phyloP scores from a whole-genome alignment of 352 stramenopile genomes.

The Bremia lactucae region DNA sequence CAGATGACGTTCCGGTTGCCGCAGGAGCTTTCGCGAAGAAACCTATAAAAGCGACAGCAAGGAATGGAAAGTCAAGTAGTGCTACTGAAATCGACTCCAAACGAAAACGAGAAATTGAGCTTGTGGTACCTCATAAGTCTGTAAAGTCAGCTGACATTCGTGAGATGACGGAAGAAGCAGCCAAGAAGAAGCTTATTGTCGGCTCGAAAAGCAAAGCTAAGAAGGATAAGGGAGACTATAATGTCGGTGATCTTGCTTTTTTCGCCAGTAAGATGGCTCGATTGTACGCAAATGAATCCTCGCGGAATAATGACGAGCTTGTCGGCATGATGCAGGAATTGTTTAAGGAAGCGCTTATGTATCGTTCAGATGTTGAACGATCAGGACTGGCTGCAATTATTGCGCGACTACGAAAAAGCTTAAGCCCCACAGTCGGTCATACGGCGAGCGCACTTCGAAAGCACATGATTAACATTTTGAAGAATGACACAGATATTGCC shows the following conservation, averaged over 20 bases:
- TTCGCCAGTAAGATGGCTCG: conserved; percentile 58
- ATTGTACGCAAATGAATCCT: conserved; percentile 52
- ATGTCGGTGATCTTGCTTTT: conserved; percentile 39
- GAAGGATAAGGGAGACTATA: conserved; percentile 58
- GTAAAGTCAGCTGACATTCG: conserved; percentile 70
- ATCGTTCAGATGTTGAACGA: conserved; percentile 53
- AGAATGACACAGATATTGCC: conserved; percentile 31
- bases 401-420: conserved; percentile 50
- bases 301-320: conserved; percentile 65
- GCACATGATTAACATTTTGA: conserved; percentile 60
- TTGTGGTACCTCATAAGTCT: conserved; percentile 63
- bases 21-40: conserved; percentile 26
- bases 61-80: conserved; percentile 21
- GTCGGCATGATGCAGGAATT: conserved; percentile 62
- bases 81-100: conserved; percentile 52
- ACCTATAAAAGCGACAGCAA: conserved; percentile 16
- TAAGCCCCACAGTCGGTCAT: conserved; percentile 51
- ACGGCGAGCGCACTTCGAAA: conserved; percentile 71
- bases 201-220: conserved; percentile 32
- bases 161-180: conserved; percentile 58
- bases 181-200: conserved; percentile 36
- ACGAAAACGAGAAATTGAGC: conserved; percentile 72
- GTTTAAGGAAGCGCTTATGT: conserved; percentile 63
- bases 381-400: conserved; percentile 65
- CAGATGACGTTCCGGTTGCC: conserved; percentile 15